phyloP scores from a whole-genome alignment of 108 stramenopile genomes.

The Pelagomonas calceolata region DNA sequence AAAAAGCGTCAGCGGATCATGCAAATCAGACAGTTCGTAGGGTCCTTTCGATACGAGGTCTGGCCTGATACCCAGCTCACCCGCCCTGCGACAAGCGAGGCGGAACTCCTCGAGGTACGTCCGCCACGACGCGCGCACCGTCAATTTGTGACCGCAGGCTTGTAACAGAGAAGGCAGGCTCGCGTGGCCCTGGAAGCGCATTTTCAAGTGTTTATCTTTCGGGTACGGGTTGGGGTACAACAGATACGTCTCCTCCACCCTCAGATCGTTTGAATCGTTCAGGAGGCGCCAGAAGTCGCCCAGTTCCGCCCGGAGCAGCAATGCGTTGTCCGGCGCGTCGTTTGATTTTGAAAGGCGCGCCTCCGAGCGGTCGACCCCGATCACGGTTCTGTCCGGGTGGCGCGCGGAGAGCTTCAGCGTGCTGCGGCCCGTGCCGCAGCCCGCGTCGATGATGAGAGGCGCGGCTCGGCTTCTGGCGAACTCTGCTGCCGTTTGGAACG shows the following conservation, averaged over 20 bases:
- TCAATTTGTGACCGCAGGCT: background rate
- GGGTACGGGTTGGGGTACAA: constrained; percentile 90
- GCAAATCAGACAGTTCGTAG: background rate
- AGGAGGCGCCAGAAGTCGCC: constrained; percentile 55
- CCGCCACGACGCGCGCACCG: background rate
- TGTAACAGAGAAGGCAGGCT: constrained; percentile 59
- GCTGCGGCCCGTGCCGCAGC: constrained; percentile 74
- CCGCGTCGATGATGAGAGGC: constrained; percentile 58
- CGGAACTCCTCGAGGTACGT: constrained; percentile 3
- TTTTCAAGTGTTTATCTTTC: constrained; percentile 50
- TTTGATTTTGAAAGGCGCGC: constrained; percentile 38
- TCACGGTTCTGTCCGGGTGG: constrained; percentile 52
- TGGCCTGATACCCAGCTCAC: background rate
- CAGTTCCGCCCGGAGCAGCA: constrained; percentile 71
- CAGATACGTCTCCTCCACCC: constrained; percentile 51
- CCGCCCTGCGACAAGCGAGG: background rate
- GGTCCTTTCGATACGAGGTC: background rate
- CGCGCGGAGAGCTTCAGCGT: constrained; percentile 40
- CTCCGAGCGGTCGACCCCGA: constrained; percentile 74
- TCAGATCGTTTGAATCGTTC: background rate
- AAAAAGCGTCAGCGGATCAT: background rate
- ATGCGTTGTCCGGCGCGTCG: constrained; percentile 25
- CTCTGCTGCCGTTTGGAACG: background rate
- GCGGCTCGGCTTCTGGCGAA: background rate
- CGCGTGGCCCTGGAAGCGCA: constrained; percentile 75